Evolutionary conservation across 148 eudicot species (phyloP), one percentile per base, ranked within the genome.

Genomic region (Heliamphora exappendiculata): DNA sequence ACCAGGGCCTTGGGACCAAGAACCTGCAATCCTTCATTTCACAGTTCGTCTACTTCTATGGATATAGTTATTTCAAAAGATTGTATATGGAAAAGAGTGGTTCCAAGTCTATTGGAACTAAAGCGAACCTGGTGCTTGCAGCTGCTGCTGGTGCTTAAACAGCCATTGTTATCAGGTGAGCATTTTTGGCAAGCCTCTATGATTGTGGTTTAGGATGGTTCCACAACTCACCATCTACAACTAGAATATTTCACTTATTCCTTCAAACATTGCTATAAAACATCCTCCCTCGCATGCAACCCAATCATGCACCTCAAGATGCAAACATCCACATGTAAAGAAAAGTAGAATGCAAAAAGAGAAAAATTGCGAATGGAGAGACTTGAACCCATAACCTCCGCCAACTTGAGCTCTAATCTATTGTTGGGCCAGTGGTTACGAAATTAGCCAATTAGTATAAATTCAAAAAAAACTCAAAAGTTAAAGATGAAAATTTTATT

Each of bases 111-210:
- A 87, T 87, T 47, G 89, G 89, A 51, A 87, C 89, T 41, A 80
- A 57, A 78, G 86, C 89, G 19, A 87, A 87, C 81, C 74, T 87
- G 72, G n/a, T 84, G 74, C 74, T 87, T 72, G 89, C 87, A 45
- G 89, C 89, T 36, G 87, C 86, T 36, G 89, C 87, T 67, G 89
- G 89, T 63, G 87, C 87, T 47, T 84, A 86, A 74, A 87, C 87
- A 11, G 89, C 84, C 41, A 50, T 87, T 65, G 63, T 74, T 44
- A 87, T 80, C 89, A 87, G 75, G 87, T 83, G 80, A 67, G 79
- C 6, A 50, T 49, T 37, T 60, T 76, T 14, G 49, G n/a, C 28
- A 33, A 75, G 53, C 17, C 31, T 29, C 5, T 28, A 13, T 47
- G 51, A 74, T 60, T 41, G 16, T 54, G 59, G 20, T 58, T 58